Evolutionary conservation across 2,329 filamentous ascomycete species (phyloP), one percentile per base, ranked within the genome.

Genomic region (Venturia nashicola): DNA sequence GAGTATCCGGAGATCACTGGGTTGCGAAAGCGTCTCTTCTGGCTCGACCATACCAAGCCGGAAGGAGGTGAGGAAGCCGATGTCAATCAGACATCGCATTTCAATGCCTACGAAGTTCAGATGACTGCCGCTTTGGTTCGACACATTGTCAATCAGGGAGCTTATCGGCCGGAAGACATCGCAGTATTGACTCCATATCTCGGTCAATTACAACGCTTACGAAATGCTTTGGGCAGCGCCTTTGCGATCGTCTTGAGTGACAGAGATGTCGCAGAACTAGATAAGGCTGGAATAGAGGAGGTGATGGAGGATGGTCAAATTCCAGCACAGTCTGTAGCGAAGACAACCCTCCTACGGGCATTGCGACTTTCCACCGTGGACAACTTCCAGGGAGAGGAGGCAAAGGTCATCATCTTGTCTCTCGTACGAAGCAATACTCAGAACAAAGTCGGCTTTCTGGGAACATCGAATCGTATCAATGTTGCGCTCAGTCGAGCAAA

Each of bases 311-410:
- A 36, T 8, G 20, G 39, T 14, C 40, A 12, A 16, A 20, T 34
- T 32, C 5, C 44, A 61, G n/a, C 51, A 48, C 1, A 61, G n/a
- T 39, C 5, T 42, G 20, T 67, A 63, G 65, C 68, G 27, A 82
- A 79, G 69, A 76, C 74, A 5, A 77, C 74, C 0, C 74, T 86
- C 0, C 69, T 80, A 0, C 75, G 81, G 32, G 76, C 75, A 1
- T 71, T 88, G 2, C 75, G 83, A 5, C 72, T 87, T 0, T 85
- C 86, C 0, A 90, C 86, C 0, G 81, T 90, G 0, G 86, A 90
- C 71, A 91, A 91, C 67, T 91, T 90, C 64, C 87, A 92, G 68
- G 89, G 88, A 0, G 88, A 92, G 69, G 88, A 92, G 69, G 85
- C 84, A 1, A 86, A 89, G 61, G 76, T 92, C 9, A 78, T 92